Evolutionary conservation across 805 yeast species (phyloP), one percentile per base, ranked within the genome.

Genomic region (Starmerella lactis-condensi): DNA sequence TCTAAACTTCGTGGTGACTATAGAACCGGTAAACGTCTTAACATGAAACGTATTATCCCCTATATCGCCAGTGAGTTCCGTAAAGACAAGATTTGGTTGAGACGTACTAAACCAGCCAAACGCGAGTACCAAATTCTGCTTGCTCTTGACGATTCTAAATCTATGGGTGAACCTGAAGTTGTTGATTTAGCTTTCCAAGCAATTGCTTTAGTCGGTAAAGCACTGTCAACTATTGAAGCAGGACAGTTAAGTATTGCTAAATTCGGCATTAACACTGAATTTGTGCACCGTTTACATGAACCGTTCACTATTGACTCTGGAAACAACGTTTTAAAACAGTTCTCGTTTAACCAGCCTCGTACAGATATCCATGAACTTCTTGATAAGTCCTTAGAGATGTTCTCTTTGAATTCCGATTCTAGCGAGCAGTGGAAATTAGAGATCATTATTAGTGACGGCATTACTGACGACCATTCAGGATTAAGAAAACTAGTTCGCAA

Each of bases 81-180:
- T 48, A 89, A 89, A 53, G 99, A 89, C 54, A 89, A 89, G 62
- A 89, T 89, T 36, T 89, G 99, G 99, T 65, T 89, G 57, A 70
- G 94, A 51, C 70, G 99, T 55, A 82, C 95, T 5, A 85, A 89
- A 51, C 99, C 99, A 34, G 77, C 92, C 43, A 89, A 89, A 60
- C 72, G 99, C 47, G 89, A 83, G 51, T 89, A 89, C 53, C 98
- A 89, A 59, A 78, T 89, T 39, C 78, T 91, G 94, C 76, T 89
- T 42, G 83, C 98, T 1, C 76, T 89, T 29, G 99, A 89, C 58
- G 94, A 89, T 51, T 89, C 98, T 19, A 82, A 79, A 53, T 85
- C 96, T 1, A 89, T 89, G 99, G 71, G 83, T 35, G 96, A 85
- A 53, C 75, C 93, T 16, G 71, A 75, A 42, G 73, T 91, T 22